phyloP scores from a whole-genome alignment of 179 eudicot species.

The Silene noctiflora region DNA sequence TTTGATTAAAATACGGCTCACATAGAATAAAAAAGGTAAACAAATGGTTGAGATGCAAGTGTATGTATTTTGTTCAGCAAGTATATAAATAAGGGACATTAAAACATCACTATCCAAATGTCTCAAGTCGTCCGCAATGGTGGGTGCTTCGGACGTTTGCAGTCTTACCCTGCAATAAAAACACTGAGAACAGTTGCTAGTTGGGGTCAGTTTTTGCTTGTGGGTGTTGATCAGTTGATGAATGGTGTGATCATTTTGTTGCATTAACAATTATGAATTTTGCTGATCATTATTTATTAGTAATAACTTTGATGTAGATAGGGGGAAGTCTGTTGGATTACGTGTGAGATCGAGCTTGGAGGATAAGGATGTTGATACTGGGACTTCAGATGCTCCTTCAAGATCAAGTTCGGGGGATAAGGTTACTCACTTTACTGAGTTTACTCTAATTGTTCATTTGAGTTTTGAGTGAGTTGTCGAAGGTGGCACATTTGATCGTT shows the following conservation, averaged over 20 bases:
- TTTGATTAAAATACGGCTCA: too few species aligned
- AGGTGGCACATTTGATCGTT: background rate
- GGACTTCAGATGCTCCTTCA: conserved; percentile 26
- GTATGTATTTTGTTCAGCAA: too few species aligned
- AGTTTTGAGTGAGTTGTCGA: background rate
- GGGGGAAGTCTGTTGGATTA: conserved; percentile 26
- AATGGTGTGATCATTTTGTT: background rate
- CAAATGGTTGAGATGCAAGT: too few species aligned
- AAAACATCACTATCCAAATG: too few species aligned
- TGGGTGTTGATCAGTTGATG: background rate
- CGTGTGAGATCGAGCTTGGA: conserved; percentile 47
- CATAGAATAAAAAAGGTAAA: too few species aligned
- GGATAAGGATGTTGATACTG: conserved; percentile 27
- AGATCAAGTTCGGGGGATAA: conserved; percentile 44
- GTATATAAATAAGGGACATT: too few species aligned
- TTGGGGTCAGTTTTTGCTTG: too few species aligned
- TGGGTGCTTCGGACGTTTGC: too few species aligned
- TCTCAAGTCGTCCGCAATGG: too few species aligned
- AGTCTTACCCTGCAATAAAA: too few species aligned
- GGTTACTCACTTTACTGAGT: conserved; percentile 12
- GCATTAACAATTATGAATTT: background rate
- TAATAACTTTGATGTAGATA: conserved; percentile 8
- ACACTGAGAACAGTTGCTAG: too few species aligned
- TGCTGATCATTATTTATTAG: background rate
- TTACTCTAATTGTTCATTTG: background rate